Evolutionary conservation across 2,329 filamentous ascomycete genomes (phyloP).

Genomic region (Macrophomina phaseolina): DNA sequence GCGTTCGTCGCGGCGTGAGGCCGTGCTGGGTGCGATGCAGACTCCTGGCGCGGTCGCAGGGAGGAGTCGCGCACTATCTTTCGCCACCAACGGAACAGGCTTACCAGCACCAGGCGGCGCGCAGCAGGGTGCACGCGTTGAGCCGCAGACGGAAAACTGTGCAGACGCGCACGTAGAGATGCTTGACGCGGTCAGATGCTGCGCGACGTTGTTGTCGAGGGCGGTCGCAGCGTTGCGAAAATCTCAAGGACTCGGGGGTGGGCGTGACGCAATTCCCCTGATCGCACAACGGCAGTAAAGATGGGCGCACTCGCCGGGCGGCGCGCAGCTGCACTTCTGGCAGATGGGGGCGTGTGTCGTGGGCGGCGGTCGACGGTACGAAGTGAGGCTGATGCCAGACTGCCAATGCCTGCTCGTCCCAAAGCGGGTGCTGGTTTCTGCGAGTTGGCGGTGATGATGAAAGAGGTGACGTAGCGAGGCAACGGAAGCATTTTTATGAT

Average conservation of each 20-base stretch:
- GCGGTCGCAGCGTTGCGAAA: conserved; percentile 25
- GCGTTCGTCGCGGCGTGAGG: background rate
- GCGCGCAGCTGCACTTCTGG: conserved; percentile 23
- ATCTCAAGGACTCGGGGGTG: conserved; percentile 26
- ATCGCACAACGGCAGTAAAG: conserved; percentile 24
- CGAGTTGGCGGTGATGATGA: conserved; percentile 28
- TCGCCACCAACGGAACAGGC: conserved; percentile 25
- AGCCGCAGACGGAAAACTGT: conserved; percentile 6
- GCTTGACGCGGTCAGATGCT: conserved; percentile 15
- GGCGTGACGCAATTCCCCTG: conserved; percentile 28
- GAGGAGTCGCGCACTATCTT: conserved; percentile 26
- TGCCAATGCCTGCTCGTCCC: conserved; percentile 28
- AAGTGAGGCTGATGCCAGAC: conserved; percentile 27
- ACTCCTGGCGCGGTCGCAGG: conserved; percentile 27
- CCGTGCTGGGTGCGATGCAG: conserved; percentile 12
- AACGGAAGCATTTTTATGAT: conserved; percentile 28
- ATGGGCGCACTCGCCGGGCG: conserved; percentile 25
- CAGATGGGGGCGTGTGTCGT: conserved; percentile 13
- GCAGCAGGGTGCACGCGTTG: conserved; percentile 17
- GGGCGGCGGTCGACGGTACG: conserved; percentile 26
- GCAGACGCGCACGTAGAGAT: conserved; percentile 1
- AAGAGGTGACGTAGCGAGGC: conserved; percentile 28
- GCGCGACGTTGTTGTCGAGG: conserved; percentile 10
- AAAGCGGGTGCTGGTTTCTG: conserved; percentile 26
- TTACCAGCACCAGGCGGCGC: conserved; percentile 23